These are phyloP conservation scores for Chalciporus sp. DNA, from an alignment of 1,284 basidiomycete species.

Conservation along the genomic window DNA sequence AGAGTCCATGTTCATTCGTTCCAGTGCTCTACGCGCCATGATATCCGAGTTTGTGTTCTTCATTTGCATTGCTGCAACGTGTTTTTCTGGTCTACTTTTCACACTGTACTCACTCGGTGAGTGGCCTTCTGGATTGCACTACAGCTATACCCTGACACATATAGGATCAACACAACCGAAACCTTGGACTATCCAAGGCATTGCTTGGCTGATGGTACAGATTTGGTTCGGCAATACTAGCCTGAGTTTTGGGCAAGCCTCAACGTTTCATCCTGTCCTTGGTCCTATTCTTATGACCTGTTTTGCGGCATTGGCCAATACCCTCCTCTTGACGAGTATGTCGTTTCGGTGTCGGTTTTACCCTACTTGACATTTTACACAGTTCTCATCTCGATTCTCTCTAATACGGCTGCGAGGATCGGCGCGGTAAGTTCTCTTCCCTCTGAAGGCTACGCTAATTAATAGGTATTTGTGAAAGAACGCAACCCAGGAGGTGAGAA, in stretches of 20 bases:
- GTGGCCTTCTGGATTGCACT: conserved; percentile 4
- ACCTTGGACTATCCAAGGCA: conserved; percentile 69
- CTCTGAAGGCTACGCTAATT: conserved; percentile 2
- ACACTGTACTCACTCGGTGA: conserved; percentile 79
- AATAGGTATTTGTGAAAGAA: conserved; percentile 51
- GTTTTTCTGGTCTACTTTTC: conserved; percentile 86
- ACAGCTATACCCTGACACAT: conserved; percentile 17
- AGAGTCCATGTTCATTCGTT: conserved; percentile 8
- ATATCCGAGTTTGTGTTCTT: conserved; percentile 82
- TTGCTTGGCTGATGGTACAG: conserved; percentile 80
- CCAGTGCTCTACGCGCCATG: conserved; percentile 75
- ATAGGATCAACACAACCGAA: conserved; percentile 38
- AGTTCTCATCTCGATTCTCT: conserved; percentile 86
- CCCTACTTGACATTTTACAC: background rate
- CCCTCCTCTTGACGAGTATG: conserved; percentile 78
- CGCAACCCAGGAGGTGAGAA: conserved; percentile 74
- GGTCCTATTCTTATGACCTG: conserved; percentile 85
- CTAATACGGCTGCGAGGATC: conserved; percentile 83
- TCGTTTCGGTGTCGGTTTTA: conserved; percentile 6
- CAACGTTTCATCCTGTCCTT: conserved; percentile 81
- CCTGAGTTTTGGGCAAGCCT: conserved; percentile 66
- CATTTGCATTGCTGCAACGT: conserved; percentile 79
- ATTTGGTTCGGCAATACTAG: conserved; percentile 86
- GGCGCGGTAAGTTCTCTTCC: conserved; percentile 57
- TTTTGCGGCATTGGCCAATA: conserved; percentile 84